Base-by-base conservation (phyloP, 768 basidiomycete species). In the Termitomyces sp. region DNA sequence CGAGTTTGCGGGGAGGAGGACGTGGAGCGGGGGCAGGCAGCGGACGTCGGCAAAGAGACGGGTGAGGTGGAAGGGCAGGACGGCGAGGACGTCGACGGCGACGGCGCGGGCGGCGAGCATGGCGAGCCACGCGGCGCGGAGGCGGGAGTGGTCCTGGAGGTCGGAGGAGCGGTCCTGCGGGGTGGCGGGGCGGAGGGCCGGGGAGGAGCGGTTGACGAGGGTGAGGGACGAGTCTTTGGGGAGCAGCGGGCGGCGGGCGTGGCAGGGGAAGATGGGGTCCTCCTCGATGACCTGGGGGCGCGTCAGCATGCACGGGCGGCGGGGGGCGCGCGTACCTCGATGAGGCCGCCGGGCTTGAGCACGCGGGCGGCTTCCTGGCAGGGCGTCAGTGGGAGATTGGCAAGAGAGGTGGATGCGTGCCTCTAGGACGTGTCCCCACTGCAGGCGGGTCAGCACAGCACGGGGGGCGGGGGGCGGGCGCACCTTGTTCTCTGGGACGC, bases 401-500 rank as follows among this genome's bases (percentile, higher is more conserved):
- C 48, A 60, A 60, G n/a, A 8, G 3, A 15, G 63, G 60, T 58
- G 51, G 47, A 55, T 42, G 47, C 56, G 49, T 59, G 60, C 88
- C 80, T 86, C 81, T 4, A 90, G 68, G 52, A 90, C 73, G 64
- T 72, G 77, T 63, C 81, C 83, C 87, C 88, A 90, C 81, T 87
- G 55, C 37, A 55, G n/a, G 8, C 39, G 7, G 1, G 2, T 41
- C 8, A 41, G 39, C n/a, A 20, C 6, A 15, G 10, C 10, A 13
- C 4, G 4, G 51, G 1, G 5, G 29, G 47, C n/a, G n/a, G n/a
- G n/a, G n/a, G n/a, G n/a, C n/a, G n/a, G 3, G 59, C 61, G 37
- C 55, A 75, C 86, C 79, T 88, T 84, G 64, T 87, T 82, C 69
- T 90, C 87, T 12, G 88, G 87, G 36, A 90, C 80, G 22, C 81